A percentile compares a stretch with the other conserved stretches of the same genome.
Conservation (phyloP, 139 green algal species). For the Pleodorina starrii region DNA sequence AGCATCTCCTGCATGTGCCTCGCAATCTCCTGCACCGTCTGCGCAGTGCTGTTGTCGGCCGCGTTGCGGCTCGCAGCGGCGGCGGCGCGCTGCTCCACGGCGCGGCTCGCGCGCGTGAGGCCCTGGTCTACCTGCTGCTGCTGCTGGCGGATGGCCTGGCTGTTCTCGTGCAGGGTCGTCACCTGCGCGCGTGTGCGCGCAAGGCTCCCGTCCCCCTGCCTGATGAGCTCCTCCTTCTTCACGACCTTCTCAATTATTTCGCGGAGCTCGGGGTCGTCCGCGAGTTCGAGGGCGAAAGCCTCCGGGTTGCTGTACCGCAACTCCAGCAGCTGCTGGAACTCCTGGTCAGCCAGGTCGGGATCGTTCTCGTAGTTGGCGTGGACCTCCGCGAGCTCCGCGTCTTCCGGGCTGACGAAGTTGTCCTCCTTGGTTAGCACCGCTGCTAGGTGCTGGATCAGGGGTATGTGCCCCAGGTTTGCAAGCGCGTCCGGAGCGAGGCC, state of each 20-base stretch:
- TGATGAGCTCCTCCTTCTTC: not conserved
- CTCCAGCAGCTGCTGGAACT: not conserved
- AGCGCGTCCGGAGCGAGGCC: not conserved
- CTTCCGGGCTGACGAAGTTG: not conserved
- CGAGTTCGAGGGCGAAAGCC: not conserved
- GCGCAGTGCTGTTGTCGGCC: not conserved
- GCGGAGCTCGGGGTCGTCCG: not conserved
- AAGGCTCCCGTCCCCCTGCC: not conserved
- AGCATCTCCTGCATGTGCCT: slow-evolving; percentile 27
- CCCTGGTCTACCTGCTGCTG: slow-evolving; percentile 25
- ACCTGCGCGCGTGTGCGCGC: not conserved
- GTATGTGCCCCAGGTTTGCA: not conserved
- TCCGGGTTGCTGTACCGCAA: not conserved
- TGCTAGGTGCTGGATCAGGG: slow-evolving; percentile 19
- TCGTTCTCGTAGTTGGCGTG: not conserved
- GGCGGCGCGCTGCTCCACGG: not conserved
- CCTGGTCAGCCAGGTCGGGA: not conserved
- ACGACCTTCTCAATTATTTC: not conserved
- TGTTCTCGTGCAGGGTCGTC: not conserved
- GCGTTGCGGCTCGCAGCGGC: not conserved
- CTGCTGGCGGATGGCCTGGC: not conserved
- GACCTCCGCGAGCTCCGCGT: slow-evolving; percentile 9
- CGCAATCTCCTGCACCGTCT: not conserved
- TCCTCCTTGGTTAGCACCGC: not conserved
- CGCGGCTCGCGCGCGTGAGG: not conserved